phyloP scores from a whole-genome alignment of 805 yeast species.

The Allodekkera sacchari region DNA sequence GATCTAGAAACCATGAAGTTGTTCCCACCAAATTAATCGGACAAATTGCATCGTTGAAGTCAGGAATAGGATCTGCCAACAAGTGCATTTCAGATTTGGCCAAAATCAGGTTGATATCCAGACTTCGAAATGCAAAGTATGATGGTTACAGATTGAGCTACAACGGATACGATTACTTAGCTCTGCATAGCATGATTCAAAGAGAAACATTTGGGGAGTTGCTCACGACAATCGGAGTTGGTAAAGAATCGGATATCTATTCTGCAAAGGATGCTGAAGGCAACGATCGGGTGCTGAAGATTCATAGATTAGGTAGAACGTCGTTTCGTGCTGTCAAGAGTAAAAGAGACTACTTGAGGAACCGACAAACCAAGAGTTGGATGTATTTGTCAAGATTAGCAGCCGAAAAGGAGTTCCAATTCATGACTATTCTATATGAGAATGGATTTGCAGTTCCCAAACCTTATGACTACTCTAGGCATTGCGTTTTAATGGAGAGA shows the following conservation, averaged over 20 bases:
- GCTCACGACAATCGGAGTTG: slow-evolving; percentile 89
- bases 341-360: slow-evolving; percentile 82
- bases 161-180: slow-evolving; percentile 87
- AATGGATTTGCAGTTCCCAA: slow-evolving; percentile 82
- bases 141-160: slow-evolving; percentile 90
- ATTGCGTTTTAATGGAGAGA: slow-evolving; percentile 87
- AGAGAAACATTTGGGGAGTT: slow-evolving; percentile 67
- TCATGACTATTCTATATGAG: slow-evolving; percentile 66
- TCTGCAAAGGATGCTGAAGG: slow-evolving; percentile 67
- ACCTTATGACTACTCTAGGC: slow-evolving; percentile 86
- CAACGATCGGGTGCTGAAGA: slow-evolving; percentile 63
- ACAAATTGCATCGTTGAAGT: slow-evolving; percentile 68
- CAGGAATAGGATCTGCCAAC: slow-evolving; percentile 61
- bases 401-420: slow-evolving; percentile 86
- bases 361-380: slow-evolving; percentile 77
- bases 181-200: slow-evolving; percentile 74
- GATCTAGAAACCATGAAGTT: slow-evolving; percentile 87
- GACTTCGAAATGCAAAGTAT: slow-evolving; percentile 82
- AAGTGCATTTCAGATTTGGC: slow-evolving; percentile 80
- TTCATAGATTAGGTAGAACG: slow-evolving; percentile 89
- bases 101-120: slow-evolving; percentile 68
- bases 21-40: slow-evolving; percentile 86
- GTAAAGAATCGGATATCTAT: slow-evolving; percentile 94
- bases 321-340: slow-evolving; percentile 89
- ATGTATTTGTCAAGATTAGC: slow-evolving; percentile 85